A percentile compares a stretch with the other conserved stretches of the same genome.
These are phyloP conservation scores for Botrytis cinerea DNA, from an alignment of 2,329 filamentous ascomycete species.

Conservation along the genomic window DNA sequence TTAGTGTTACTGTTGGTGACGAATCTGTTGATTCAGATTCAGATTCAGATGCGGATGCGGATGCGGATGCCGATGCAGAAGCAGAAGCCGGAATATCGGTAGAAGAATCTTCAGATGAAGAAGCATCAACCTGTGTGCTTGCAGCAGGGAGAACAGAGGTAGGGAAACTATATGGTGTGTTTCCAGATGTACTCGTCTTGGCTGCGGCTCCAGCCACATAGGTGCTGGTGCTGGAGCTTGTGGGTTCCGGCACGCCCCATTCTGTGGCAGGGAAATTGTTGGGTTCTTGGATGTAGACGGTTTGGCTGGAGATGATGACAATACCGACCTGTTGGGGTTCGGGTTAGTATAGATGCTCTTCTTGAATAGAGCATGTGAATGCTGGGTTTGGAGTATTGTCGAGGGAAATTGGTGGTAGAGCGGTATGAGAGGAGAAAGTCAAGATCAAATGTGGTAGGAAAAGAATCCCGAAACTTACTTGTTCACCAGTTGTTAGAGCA, in stretches of 20 bases:
- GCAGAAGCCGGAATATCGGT: background rate
- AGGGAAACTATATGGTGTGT: background rate
- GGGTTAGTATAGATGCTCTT: background rate
- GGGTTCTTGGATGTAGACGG: conserved; percentile 14
- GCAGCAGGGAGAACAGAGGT: background rate
- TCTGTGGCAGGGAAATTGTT: background rate
- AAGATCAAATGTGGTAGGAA: background rate
- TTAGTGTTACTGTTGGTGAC: background rate
- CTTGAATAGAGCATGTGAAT: background rate
- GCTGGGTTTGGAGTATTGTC: no score
- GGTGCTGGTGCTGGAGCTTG: background rate
- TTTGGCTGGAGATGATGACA: conserved; percentile 9
- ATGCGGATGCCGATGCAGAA: background rate
- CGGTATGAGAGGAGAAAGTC: background rate
- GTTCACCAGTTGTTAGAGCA: background rate
- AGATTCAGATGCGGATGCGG: background rate
- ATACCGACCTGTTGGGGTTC: background rate
- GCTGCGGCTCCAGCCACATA: background rate
- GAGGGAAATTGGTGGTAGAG: no score
- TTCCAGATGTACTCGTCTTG: background rate
- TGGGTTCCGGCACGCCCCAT: background rate
- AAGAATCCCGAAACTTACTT: background rate
- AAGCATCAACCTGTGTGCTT: background rate
- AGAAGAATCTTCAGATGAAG: background rate
- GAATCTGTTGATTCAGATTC: background rate